Conservation (phyloP, 352 stramenopile genomes). For the Globisporangium echinulatum region DNA sequence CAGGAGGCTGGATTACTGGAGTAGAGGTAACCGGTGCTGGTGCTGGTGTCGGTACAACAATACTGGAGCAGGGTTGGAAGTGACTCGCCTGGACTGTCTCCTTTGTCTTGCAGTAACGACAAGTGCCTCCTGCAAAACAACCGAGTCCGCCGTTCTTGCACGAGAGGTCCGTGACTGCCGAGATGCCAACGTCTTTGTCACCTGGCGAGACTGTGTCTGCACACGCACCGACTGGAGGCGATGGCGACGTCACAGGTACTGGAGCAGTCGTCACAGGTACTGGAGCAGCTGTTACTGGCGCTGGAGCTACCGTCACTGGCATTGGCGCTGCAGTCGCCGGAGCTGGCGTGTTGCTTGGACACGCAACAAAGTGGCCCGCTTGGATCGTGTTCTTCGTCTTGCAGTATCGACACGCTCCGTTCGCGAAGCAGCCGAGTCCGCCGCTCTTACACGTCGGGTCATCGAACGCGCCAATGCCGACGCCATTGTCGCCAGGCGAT, state of each 20-base stretch:
- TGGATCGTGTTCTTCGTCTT: constrained; percentile 14
- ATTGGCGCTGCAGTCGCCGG: background rate
- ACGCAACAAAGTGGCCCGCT: constrained; percentile 11
- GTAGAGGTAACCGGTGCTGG: background rate
- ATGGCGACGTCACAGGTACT: background rate
- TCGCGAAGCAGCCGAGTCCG: constrained; percentile 16
- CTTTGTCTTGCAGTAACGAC: constrained; percentile 6
- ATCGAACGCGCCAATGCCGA: constrained; percentile 6
- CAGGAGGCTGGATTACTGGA: background rate
- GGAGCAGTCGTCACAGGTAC: background rate
- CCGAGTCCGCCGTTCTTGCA: constrained; percentile 13
- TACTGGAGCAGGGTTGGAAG: constrained; percentile 5
- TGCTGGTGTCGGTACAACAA: background rate
- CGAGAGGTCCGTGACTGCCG: constrained; percentile 3
- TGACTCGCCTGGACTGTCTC: constrained; percentile 10
- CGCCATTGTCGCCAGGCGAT: constrained; percentile 6
- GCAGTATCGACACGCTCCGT: constrained; percentile 18
- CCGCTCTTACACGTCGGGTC: constrained; percentile 13
- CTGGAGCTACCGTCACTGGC: background rate
- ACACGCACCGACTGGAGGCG: background rate
- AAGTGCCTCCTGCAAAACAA: constrained; percentile 4
- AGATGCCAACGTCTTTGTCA: constrained; percentile 7
- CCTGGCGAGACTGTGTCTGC: background rate
- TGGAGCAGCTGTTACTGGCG: background rate
- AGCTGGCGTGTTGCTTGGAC: background rate